These are phyloP conservation scores for Pseudoturritis turrita DNA, from an alignment of 345 rosid species.

Conservation along the genomic window DNA sequence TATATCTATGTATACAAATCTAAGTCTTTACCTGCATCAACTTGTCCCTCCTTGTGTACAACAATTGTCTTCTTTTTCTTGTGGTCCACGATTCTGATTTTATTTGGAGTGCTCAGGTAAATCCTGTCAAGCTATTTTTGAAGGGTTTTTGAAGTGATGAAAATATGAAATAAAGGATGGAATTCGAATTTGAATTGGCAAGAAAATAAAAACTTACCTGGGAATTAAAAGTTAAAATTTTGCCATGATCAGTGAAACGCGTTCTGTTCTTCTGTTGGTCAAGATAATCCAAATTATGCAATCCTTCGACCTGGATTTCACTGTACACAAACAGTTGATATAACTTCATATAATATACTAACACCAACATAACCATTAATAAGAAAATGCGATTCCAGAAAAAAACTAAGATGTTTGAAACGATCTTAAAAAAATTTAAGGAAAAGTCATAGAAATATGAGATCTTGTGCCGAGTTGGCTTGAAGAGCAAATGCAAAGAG, in stretches of 20 bases:
- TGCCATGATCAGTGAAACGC: constrained; percentile 74
- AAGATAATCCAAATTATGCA: constrained; percentile 77
- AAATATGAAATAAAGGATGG: not conserved
- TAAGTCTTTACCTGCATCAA: constrained; percentile 61
- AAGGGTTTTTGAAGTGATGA: not conserved
- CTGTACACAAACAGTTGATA: constrained; percentile 33
- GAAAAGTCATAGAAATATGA: not conserved
- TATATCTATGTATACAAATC: not conserved
- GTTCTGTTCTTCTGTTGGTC: constrained; percentile 77
- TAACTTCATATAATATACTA: too few relatives aligned
- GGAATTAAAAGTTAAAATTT: constrained; percentile 72
- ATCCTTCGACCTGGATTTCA: constrained; percentile 88
- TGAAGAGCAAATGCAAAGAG: not conserved
- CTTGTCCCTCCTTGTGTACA: constrained; percentile 88
- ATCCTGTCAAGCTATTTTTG: constrained; percentile 62
- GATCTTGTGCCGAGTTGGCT: too few relatives aligned
- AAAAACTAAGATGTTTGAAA: not conserved
- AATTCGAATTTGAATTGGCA: not conserved
- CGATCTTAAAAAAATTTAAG: not conserved
- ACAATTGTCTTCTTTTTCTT: constrained; percentile 89
- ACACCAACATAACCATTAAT: not conserved
- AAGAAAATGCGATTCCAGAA: not conserved
- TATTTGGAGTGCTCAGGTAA: constrained; percentile 71
- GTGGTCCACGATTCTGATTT: constrained; percentile 76
- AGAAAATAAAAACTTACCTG: constrained; percentile 46